A percentile compares a stretch with the other conserved stretches of the same genome.
Evolutionary conservation across 257 asterid species (phyloP).

Genomic region (Gynochthodes officinalis): DNA sequence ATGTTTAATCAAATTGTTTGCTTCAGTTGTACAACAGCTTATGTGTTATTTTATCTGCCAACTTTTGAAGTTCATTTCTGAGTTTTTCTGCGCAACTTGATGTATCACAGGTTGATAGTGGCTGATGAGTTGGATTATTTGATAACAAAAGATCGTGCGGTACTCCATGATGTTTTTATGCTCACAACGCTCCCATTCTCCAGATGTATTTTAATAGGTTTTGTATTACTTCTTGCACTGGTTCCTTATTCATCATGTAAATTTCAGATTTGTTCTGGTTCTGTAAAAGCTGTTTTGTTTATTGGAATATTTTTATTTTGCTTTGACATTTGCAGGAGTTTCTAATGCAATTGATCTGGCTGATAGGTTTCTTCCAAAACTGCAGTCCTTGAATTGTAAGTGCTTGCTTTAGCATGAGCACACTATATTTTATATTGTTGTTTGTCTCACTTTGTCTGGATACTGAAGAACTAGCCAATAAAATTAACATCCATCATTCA

Average conservation of each 20-base stretch:
- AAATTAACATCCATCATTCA: slow-evolving; percentile 10
- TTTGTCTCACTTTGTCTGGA: neutral
- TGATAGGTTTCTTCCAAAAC: slow-evolving; percentile 88
- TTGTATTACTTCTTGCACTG: neutral
- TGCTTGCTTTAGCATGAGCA: slow-evolving; percentile 19
- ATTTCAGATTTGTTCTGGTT: neutral
- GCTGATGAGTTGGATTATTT: slow-evolving; percentile 97
- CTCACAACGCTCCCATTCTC: slow-evolving; percentile 83
- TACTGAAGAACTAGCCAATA: neutral
- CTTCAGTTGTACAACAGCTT: neutral
- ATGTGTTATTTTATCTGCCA: neutral
- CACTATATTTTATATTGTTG: neutral
- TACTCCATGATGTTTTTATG: slow-evolving; percentile 94
- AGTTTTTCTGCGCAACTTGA: neutral
- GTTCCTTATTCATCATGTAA: neutral
- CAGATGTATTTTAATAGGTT: slow-evolving; percentile 88
- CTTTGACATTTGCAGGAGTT: slow-evolving; percentile 59
- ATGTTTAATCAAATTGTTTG: neutral
- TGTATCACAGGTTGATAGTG: slow-evolving; percentile 56
- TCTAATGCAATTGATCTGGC: slow-evolving; percentile 98
- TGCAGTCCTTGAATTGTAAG: slow-evolving; percentile 86
- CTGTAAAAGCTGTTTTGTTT: neutral
- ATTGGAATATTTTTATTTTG: slow-evolving; percentile 13
- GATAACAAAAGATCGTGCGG: slow-evolving; percentile 77
- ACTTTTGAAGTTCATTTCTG: neutral